A percentile compares a stretch with the other conserved stretches of the same genome.
Conservation (phyloP, 108 stramenopile species). For the Pseudonitzschia pungens region DNA sequence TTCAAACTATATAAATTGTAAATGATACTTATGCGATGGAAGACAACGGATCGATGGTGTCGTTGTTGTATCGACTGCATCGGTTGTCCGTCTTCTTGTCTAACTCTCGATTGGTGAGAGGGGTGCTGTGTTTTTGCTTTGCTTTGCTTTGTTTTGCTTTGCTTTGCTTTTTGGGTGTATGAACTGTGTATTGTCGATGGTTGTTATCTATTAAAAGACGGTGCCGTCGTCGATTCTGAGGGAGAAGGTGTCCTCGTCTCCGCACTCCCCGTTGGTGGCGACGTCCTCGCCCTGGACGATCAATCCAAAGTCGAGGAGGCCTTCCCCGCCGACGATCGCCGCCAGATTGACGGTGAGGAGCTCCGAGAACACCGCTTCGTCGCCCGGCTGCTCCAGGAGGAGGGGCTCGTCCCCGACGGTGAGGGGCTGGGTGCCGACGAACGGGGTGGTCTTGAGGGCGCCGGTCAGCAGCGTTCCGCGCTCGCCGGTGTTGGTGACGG, state of each 20-base stretch:
- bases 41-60: no score
- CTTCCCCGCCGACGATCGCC: neutral
- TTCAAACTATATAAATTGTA: no score
- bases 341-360: constrained; percentile 6
- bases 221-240: neutral
- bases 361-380: neutral
- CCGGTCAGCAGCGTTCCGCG: constrained; percentile 15
- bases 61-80: no score
- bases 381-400: neutral
- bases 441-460: constrained; percentile 23
- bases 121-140: no score
- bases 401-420: neutral
- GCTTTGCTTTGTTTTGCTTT: no score
- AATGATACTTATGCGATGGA: no score
- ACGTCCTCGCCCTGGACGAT: neutral
- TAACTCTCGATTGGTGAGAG: no score
- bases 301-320: neutral
- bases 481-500: constrained; percentile 17
- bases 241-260: neutral
- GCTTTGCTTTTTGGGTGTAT: no score
- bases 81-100: no score
- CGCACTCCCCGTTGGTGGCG: neutral
- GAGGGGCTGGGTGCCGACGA: constrained; percentile 10
- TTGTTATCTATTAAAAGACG: no score
- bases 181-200: no score